Evolutionary conservation across 1,284 basidiomycete species (phyloP).

Genomic region (Ceratobasidium sp.): DNA sequence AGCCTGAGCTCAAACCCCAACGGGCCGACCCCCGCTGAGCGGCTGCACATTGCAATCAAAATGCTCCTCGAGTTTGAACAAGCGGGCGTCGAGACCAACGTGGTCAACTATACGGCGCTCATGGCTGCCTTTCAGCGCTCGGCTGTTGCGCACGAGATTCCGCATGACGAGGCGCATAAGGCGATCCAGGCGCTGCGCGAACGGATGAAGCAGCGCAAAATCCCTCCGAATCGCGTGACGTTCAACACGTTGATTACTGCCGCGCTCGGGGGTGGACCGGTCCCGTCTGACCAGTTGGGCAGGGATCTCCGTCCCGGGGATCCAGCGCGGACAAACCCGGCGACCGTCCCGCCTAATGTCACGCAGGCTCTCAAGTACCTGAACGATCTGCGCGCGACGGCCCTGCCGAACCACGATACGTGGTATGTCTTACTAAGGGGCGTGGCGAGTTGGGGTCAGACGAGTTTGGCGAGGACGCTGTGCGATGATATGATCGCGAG

Average conservation of each 20-base stretch:
- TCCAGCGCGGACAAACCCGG: not conserved
- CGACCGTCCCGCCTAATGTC: slow-evolving; percentile 60
- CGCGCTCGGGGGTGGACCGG: slow-evolving; percentile 58
- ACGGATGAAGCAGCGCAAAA: slow-evolving; percentile 67
- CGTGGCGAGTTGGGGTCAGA: slow-evolving; percentile 65
- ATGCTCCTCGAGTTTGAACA: slow-evolving; percentile 77
- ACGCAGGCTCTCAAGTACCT: slow-evolving; percentile 70
- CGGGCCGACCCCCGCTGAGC: not conserved
- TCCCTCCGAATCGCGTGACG: slow-evolving; percentile 68
- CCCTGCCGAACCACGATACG: slow-evolving; percentile 67
- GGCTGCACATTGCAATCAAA: slow-evolving; percentile 69
- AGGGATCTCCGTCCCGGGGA: not conserved
- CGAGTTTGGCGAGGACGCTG: slow-evolving; percentile 68
- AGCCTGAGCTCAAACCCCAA: too few species aligned
- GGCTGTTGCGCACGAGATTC: slow-evolving; percentile 59
- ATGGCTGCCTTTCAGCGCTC: slow-evolving; percentile 66
- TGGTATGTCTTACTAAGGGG: slow-evolving; percentile 79
- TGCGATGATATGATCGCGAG: slow-evolving; percentile 66
- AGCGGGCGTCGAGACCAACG: slow-evolving; percentile 67
- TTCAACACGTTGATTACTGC: slow-evolving; percentile 80
- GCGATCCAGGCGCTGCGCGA: slow-evolving; percentile 64
- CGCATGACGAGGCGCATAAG: slow-evolving; percentile 58
- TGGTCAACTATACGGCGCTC: slow-evolving; percentile 77
- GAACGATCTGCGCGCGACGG: slow-evolving; percentile 68
- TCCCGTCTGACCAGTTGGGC: slow-evolving; percentile 51